Conservation (phyloP, 225 moss, liverwort and hornwort species). For the Pseudoscleropodium purum region DNA sequence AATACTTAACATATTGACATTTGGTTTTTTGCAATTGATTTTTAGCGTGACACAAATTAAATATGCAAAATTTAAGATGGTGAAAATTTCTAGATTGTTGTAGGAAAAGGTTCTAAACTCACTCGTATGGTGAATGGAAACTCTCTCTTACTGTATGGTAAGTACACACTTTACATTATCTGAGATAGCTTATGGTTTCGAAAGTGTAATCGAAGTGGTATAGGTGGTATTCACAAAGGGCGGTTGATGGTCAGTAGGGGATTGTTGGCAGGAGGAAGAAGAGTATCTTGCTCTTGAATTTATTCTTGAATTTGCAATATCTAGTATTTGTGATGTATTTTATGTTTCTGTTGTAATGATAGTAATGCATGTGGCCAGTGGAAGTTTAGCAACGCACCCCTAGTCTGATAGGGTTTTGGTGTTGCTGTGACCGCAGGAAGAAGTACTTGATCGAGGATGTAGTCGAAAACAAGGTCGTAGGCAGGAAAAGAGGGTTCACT, state of each 20-base stretch:
- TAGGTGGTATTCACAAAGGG: neutral
- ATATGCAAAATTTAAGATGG: neutral
- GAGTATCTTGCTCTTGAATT: neutral
- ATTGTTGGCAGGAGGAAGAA: neutral
- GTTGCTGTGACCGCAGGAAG: conserved; percentile 27
- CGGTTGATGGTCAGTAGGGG: neutral
- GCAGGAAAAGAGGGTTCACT: conserved; percentile 51
- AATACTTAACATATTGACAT: neutral
- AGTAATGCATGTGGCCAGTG: neutral
- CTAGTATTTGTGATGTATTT: neutral
- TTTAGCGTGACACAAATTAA: neutral
- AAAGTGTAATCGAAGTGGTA: neutral
- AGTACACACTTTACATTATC: neutral
- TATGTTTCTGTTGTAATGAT: neutral
- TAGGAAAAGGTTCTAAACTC: neutral
- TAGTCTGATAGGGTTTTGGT: neutral
- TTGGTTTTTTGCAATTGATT: neutral
- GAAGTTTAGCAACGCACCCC: neutral
- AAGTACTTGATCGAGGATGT: conserved; percentile 62
- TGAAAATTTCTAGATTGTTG: neutral
- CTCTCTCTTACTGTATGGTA: neutral
- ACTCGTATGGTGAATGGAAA: neutral
- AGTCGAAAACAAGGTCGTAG: conserved; percentile 50
- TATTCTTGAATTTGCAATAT: neutral
- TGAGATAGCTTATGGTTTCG: neutral